These are phyloP conservation scores for Mycena galopus DNA, from an alignment of 768 basidiomycete genomes.

Conservation along the genomic window DNA sequence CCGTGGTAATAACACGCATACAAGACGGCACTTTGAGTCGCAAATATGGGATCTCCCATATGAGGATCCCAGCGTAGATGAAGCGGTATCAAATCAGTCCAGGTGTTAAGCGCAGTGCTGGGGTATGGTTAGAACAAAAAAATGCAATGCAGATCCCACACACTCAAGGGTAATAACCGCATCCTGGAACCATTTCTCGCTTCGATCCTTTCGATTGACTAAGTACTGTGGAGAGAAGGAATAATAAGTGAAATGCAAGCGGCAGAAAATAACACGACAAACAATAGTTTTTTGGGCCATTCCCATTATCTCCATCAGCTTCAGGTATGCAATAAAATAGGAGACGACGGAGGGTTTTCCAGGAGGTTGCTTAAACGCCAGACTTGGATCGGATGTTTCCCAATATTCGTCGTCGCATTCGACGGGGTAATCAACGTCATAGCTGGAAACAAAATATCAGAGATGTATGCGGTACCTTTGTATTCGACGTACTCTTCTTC, in stretches of 20 bases:
- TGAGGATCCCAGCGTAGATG: conserved; percentile 53
- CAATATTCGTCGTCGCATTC: conserved; percentile 67
- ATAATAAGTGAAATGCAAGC: background rate
- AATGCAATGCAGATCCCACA: background rate
- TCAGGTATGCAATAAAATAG: conserved; percentile 64
- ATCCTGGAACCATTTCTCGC: conserved; percentile 61
- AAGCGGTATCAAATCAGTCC: conserved; percentile 72
- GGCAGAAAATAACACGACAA: conserved; percentile 40
- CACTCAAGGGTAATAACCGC: conserved; percentile 66
- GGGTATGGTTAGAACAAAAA: too few species aligned
- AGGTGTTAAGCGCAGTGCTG: conserved; percentile 70
- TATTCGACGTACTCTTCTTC: conserved; percentile 65
- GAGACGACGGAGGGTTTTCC: conserved; percentile 67
- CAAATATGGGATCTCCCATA: conserved; percentile 35
- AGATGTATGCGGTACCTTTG: background rate
- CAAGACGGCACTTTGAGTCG: conserved; percentile 41
- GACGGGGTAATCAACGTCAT: conserved; percentile 77
- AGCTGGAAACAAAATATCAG: conserved; percentile 52
- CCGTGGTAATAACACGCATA: conserved; percentile 40
- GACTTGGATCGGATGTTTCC: conserved; percentile 58
- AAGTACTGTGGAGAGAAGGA: conserved; percentile 62
- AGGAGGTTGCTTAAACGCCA: conserved; percentile 72
- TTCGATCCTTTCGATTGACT: conserved; percentile 53
- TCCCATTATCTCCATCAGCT: conserved; percentile 71
- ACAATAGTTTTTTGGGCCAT: conserved; percentile 75